phyloP scores from a whole-genome alignment of 805 yeast species.

The Wickerhamomyces sydowiorum region DNA sequence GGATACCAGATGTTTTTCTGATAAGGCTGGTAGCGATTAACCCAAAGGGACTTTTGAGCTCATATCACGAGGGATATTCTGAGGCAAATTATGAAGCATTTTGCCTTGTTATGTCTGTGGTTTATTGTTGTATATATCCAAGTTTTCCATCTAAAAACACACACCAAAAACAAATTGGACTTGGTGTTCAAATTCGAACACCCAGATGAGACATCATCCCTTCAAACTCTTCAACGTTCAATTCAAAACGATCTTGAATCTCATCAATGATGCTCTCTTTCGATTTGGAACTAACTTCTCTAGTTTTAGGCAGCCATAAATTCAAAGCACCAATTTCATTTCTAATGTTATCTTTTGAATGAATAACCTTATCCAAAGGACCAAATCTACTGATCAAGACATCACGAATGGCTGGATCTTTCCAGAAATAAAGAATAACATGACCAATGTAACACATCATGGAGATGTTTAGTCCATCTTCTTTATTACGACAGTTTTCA shows the following conservation, averaged over 20 bases:
- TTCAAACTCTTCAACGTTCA: background rate
- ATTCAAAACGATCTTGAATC: background rate
- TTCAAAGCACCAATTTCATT: background rate
- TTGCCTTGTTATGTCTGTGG: too few relatives aligned
- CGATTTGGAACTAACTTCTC: background rate
- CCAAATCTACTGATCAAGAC: background rate
- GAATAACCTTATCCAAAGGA: background rate
- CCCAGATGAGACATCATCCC: background rate
- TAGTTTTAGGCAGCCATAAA: background rate
- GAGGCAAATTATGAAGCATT: too few relatives aligned
- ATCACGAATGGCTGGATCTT: background rate
- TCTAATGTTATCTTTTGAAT: background rate
- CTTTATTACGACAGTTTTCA: background rate
- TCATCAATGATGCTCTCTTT: background rate
- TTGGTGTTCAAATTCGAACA: background rate
- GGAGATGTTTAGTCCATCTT: background rate
- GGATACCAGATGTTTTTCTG: too few relatives aligned
- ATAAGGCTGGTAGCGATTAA: too few relatives aligned
- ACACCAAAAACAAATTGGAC: background rate
- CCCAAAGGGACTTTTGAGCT: too few relatives aligned
- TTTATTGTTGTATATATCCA: too few relatives aligned
- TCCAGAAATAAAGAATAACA: background rate
- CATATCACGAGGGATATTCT: too few relatives aligned
- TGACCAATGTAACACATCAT: background rate
- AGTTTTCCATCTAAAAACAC: background rate